phyloP scores from a whole-genome alignment of 2,329 filamentous ascomycete genomes.

The Diaporthe longicolla region DNA sequence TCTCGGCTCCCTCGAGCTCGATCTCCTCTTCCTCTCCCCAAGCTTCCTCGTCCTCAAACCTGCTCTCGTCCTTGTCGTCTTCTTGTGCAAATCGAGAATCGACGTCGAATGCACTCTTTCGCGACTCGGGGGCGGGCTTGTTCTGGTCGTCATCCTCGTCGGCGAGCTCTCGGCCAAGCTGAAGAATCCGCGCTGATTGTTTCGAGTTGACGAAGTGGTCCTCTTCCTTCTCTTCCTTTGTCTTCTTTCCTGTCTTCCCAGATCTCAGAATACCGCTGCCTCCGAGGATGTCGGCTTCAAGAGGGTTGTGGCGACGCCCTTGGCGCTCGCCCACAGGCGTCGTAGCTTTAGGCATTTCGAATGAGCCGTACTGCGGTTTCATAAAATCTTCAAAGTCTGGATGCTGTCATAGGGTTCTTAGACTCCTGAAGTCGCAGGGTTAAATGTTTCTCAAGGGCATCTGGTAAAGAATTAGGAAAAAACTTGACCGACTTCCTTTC shows the following conservation, averaged over 20 bases:
- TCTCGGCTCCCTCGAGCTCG: slow-evolving; percentile 75
- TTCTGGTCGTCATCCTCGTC: slow-evolving; percentile 79
- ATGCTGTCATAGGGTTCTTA: neutral
- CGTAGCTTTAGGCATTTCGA: slow-evolving; percentile 83
- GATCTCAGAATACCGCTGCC: slow-evolving; percentile 76
- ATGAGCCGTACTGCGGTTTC: neutral
- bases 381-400: slow-evolving; percentile 4
- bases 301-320: slow-evolving; percentile 85
- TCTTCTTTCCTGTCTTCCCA: slow-evolving; percentile 48
- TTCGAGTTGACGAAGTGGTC: slow-evolving; percentile 88
- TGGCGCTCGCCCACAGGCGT: slow-evolving; percentile 69
- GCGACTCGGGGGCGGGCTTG: slow-evolving; percentile 54
- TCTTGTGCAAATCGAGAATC: slow-evolving; percentile 78
- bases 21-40: slow-evolving; percentile 85
- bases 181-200: slow-evolving; percentile 88
- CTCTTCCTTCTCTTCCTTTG: slow-evolving; percentile 79
- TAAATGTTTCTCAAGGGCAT: neutral
- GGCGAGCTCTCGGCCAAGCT: slow-evolving; percentile 88
- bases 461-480: slow-evolving; percentile 11
- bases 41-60: slow-evolving; percentile 71
- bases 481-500: slow-evolving; percentile 36
- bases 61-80: slow-evolving; percentile 62
- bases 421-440: neutral
- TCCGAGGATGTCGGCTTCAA: slow-evolving; percentile 85
- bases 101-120: slow-evolving; percentile 81